Evolutionary conservation across 192 early-diverging fungal species (phyloP), one percentile per base, ranked within the genome.

Genomic region (Globomyces pollinis-pini): DNA sequence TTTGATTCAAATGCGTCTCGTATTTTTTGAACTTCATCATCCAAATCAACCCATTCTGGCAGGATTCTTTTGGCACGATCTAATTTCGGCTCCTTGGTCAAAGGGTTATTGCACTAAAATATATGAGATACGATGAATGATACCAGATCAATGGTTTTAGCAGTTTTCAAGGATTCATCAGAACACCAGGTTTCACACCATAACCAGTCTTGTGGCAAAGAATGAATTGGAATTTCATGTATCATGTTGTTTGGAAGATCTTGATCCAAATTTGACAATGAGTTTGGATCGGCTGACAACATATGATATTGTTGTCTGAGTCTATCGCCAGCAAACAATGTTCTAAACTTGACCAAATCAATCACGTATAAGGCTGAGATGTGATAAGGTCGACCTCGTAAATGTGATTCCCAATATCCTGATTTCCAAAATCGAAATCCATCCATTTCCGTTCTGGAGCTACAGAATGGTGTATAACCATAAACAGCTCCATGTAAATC

Each of bases 151-250:
- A 99, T 99, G 0, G 96, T 96, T 70, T 93, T 95, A 2, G 96
- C 96, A 12, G 52, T 84, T n/a, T 77, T 78, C 39, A 96, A 63
- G 2, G 79, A 79, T 47, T 78, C 83, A 63, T 96, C 91, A 28
- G 86, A 84, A 67, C 96, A 99, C 96, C 96, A 99, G 5, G 96
- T 99, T 70, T 96, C 92, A 63, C 96, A 99, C 96, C 96, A 99
- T 43, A 99, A 74, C 95, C 95, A 98, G 50, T 95, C 93, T 65
- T 96, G 92, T 1, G 93, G 91, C 66, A 98, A 67, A 2, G 91
- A 93, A 57, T 84, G 84, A 35, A 98, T 95, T 1, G 93, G 93
- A 21, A 98, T 87, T 20, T 85, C 63, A 61, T 90, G 86, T 56
- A 89, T 85, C 90, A 96, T 92, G 51, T 94, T 93, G 71, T 99